Evolutionary conservation across 163 green algal species (phyloP).

Genomic region (Scenedesmus sp.): DNA sequence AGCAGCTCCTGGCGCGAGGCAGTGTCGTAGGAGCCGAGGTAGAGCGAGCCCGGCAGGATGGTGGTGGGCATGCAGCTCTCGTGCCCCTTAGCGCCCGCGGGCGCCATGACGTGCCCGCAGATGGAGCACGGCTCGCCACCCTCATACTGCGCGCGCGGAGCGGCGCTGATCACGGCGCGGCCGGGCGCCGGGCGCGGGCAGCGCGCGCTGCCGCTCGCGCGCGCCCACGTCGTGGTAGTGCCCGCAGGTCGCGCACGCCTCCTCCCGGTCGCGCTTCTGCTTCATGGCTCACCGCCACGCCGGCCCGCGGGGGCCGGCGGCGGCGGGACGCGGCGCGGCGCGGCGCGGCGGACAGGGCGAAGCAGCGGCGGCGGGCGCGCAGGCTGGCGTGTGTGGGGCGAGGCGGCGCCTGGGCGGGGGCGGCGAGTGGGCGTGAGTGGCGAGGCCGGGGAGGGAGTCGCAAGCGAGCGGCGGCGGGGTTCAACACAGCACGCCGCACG

Average conservation of each 20-base stretch:
- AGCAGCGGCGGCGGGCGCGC: no score
- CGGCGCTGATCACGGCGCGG: no score
- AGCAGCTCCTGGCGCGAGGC: constrained; percentile 88
- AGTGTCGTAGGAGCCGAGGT: constrained; percentile 92
- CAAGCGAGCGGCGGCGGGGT: no score
- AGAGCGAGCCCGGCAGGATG: constrained; percentile 85
- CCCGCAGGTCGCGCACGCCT: constrained; percentile 85
- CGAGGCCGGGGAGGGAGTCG: no score
- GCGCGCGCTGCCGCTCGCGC: background rate
- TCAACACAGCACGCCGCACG: no score
- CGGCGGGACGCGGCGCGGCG: no score
- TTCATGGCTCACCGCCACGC: constrained; percentile 47
- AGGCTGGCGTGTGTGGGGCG: no score
- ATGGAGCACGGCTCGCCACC: constrained; percentile 82
- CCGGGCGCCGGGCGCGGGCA: constrained; percentile 49
- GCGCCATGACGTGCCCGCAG: constrained; percentile 81
- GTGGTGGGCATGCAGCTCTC: constrained; percentile 79
- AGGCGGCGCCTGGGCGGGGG: no score
- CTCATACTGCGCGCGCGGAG: constrained; percentile 50
- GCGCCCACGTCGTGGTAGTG: constrained; percentile 91
- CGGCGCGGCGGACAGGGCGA: no score
- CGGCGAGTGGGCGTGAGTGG: no score
- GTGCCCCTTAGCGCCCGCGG: constrained; percentile 35
- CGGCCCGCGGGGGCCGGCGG: background rate
- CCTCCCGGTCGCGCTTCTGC: constrained; percentile 82